Conservation (phyloP, 495 filamentous ascomycete species). For the Lasiosphaeria ovina region DNA sequence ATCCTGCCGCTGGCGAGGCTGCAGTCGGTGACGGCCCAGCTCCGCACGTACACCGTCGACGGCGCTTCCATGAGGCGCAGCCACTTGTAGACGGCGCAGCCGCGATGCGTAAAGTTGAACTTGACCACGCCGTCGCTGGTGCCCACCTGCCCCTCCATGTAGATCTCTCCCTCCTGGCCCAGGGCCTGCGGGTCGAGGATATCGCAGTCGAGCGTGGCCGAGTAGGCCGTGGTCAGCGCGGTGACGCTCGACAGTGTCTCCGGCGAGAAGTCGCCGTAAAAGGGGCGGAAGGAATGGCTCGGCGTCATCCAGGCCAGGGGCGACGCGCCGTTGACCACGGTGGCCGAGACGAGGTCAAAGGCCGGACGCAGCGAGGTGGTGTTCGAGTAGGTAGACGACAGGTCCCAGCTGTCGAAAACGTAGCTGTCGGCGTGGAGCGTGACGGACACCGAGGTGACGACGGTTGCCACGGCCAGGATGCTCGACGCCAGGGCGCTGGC, state of each 20-base stretch:
- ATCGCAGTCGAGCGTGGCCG: background rate
- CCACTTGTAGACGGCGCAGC: background rate
- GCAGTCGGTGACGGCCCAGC: slow-evolving; percentile 1
- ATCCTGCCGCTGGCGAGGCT: background rate
- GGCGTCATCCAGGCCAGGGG: background rate
- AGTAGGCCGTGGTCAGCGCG: background rate
- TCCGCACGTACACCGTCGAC: background rate
- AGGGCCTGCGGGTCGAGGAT: background rate
- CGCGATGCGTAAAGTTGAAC: slow-evolving; percentile 2
- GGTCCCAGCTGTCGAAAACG: background rate
- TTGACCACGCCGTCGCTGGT: background rate
- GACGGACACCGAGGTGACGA: background rate
- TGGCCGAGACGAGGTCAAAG: background rate
- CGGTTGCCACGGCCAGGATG: background rate
- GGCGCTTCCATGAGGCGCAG: background rate
- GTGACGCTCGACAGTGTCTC: background rate
- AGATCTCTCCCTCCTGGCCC: background rate
- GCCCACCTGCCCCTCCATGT: background rate
- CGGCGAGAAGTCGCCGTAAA: background rate
- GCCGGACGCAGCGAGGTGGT: background rate
- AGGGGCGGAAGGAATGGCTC: slow-evolving; percentile 4
- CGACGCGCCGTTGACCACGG: background rate
- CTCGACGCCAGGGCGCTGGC: background rate
- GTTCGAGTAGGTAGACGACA: background rate
- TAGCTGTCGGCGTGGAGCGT: background rate